These are phyloP conservation scores for Dryadomyces quercivorus DNA, from an alignment of 2,329 filamentous ascomycete species.

Conservation along the genomic window DNA sequence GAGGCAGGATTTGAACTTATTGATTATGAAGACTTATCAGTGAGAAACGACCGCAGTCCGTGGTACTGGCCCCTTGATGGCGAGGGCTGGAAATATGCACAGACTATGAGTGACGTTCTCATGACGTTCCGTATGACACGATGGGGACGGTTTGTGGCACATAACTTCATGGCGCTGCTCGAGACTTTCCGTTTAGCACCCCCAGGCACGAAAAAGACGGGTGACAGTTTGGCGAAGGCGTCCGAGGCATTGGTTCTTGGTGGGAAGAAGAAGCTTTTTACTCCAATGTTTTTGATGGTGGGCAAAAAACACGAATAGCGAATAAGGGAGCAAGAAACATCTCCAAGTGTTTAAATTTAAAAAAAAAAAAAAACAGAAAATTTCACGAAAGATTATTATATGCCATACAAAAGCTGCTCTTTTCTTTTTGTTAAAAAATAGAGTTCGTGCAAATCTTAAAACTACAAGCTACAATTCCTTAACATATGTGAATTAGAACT, in stretches of 20 bases:
- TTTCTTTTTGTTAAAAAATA: no score
- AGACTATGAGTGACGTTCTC: constrained; percentile 65
- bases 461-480: no score
- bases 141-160: constrained; percentile 44
- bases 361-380: no score
- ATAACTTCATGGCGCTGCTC: not conserved
- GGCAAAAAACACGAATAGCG: constrained; percentile 11
- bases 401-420: no score
- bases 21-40: constrained; percentile 76
- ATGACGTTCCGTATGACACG: constrained; percentile 85
- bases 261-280: not conserved
- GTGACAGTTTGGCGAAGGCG: not conserved
- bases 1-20: constrained; percentile 76
- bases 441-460: no score
- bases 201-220: not conserved
- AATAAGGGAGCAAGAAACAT: not conserved
- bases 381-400: no score
- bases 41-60: constrained; percentile 59
- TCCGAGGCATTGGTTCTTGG: not conserved
- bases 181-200: not conserved
- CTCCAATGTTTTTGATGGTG: not conserved
- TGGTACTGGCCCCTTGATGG: constrained; percentile 94
- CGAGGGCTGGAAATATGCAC: constrained; percentile 64
- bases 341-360: no score
- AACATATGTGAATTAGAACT: no score